These are phyloP conservation scores for Stenogyne calaminthoides DNA, from an alignment of 305 asterid genomes.

Conservation along the genomic window DNA sequence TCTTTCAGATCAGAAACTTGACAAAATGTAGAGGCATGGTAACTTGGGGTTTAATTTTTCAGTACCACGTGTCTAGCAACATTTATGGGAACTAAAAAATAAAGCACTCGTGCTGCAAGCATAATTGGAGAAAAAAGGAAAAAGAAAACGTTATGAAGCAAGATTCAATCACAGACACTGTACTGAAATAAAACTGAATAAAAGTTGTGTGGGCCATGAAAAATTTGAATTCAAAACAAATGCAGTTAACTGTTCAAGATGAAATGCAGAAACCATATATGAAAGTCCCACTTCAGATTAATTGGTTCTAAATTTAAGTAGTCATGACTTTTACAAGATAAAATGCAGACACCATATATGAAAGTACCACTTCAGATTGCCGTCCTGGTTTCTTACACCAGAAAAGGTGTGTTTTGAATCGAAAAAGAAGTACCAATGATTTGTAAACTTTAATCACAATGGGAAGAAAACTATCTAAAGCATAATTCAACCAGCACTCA, in stretches of 20 bases:
- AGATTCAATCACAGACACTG: neutral
- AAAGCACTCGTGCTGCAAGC: neutral
- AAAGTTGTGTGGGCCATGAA: neutral
- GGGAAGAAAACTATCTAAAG: conserved; percentile 14
- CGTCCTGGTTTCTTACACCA: neutral
- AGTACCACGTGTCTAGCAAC: neutral
- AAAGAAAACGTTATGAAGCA: neutral
- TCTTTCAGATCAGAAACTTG: neutral
- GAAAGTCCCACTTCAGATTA: too few relatives aligned
- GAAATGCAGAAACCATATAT: neutral
- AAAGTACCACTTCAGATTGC: neutral
- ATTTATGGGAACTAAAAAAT: neutral
- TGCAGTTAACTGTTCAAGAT: neutral
- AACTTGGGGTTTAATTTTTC: neutral
- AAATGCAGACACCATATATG: neutral
- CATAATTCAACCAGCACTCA: conserved; percentile 8
- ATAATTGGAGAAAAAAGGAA: too few relatives aligned
- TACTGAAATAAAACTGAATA: neutral
- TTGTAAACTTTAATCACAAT: conserved; percentile 9
- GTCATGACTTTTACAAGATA: neutral
- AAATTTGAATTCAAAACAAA: neutral
- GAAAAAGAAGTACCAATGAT: neutral
- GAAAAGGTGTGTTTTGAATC: neutral
- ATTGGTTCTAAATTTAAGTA: neutral
- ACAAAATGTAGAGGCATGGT: neutral